Percentiles rank a stretch among this genome's conserved stretches.
These are phyloP conservation scores for Entomortierella lignicola DNA, from an alignment of 192 early-diverging fungal genomes.

Conservation along the genomic window DNA sequence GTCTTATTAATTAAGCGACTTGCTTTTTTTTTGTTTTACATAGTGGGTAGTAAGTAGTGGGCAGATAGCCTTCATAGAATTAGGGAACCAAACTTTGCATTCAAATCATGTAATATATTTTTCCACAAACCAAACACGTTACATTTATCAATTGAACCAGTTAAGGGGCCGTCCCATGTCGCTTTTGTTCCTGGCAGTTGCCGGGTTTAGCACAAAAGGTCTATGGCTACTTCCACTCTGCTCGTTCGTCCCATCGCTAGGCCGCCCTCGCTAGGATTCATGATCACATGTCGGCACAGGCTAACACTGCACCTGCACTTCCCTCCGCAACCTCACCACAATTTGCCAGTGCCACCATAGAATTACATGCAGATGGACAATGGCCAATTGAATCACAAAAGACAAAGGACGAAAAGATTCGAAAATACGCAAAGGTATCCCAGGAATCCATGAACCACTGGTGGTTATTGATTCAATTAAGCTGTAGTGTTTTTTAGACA, in stretches of 20 bases:
- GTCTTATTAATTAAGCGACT: conserved; percentile 44
- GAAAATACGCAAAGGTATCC: conserved; percentile 46
- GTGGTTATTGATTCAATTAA: not conserved
- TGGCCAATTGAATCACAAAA: conserved; percentile 18
- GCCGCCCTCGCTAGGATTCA: not conserved
- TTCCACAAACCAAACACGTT: too few species aligned
- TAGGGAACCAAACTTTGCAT: too few species aligned
- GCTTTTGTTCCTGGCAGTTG: too few species aligned
- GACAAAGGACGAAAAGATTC: conserved; percentile 36
- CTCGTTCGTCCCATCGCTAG: not conserved
- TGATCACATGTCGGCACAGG: conserved; percentile 16
- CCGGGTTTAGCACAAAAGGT: not conserved
- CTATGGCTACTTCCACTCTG: not conserved
- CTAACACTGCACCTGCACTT: conserved; percentile 1
- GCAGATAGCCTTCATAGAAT: too few species aligned
- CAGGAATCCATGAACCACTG: not conserved
- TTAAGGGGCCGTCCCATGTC: too few species aligned
- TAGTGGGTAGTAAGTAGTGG: too few species aligned
- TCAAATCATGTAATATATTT: too few species aligned
- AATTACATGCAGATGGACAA: not conserved
- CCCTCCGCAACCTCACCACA: not conserved
- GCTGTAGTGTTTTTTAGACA: too few species aligned
- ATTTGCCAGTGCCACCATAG: not conserved
- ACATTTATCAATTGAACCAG: too few species aligned
- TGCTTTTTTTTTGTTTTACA: too few species aligned